A percentile compares a stretch with the other conserved stretches of the same genome.
Conservation (phyloP, 202 grass and related monocot species). For the Dendrocalamus latiflorus region DNA sequence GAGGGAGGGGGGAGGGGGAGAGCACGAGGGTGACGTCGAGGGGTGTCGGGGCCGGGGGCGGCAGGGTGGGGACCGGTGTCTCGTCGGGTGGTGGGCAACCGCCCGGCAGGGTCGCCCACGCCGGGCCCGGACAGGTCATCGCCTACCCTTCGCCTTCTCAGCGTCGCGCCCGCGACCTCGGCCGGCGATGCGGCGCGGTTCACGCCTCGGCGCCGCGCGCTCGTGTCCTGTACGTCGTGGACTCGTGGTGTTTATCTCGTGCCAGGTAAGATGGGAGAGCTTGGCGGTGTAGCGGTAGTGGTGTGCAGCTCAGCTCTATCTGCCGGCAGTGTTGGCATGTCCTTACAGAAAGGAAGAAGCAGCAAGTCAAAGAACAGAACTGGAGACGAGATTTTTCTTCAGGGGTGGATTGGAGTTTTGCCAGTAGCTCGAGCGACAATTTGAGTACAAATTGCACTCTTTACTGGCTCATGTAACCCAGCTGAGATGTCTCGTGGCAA, state of each 20-base stretch:
- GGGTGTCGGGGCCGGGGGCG: slow-evolving; percentile 31
- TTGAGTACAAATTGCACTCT: neutral
- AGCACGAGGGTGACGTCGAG: slow-evolving; percentile 43
- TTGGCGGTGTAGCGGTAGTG: neutral
- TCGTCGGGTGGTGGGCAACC: slow-evolving; percentile 40
- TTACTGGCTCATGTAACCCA: neutral
- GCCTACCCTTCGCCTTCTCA: neutral
- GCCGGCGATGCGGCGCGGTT: slow-evolving; percentile 30
- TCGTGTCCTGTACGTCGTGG: neutral
- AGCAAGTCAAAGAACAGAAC: neutral
- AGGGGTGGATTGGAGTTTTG: neutral
- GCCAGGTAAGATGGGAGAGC: neutral
- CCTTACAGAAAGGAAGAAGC: neutral
- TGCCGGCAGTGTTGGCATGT: neutral
- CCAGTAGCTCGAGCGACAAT: neutral
- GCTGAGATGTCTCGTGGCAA: neutral
- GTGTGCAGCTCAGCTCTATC: neutral
- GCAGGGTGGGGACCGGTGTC: slow-evolving; percentile 62
- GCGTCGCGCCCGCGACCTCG: neutral
- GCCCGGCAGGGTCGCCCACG: slow-evolving; percentile 42
- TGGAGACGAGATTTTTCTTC: neutral
- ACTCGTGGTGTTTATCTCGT: neutral
- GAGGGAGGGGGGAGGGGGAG: neutral
- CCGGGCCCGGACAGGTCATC: slow-evolving; percentile 26
- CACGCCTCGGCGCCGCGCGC: neutral